phyloP scores from a whole-genome alignment of 371 early-diverging fungal species.

The Parasitella parasitica region DNA sequence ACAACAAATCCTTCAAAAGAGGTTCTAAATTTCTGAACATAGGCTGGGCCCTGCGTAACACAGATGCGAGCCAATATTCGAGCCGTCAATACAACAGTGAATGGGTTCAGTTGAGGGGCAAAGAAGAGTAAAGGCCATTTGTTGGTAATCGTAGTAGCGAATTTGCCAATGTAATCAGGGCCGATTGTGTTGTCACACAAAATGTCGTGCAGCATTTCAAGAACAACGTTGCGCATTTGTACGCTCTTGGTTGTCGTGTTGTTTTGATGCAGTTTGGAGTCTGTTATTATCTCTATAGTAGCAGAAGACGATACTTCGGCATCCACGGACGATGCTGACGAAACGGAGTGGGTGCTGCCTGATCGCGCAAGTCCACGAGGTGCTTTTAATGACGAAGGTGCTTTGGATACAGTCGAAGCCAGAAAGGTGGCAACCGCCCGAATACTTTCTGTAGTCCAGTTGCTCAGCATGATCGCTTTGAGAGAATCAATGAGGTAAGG shows the following conservation, averaged over 20 bases:
- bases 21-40: conserved; percentile 55
- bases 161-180: conserved; percentile 37
- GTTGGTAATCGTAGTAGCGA: conserved; percentile 64
- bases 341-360: conserved; percentile 16
- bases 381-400: neutral
- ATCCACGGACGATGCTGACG: neutral
- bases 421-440: conserved; percentile 67
- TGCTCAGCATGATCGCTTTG: conserved; percentile 56
- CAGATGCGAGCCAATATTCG: conserved; percentile 61
- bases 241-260: conserved; percentile 42
- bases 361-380: conserved; percentile 3
- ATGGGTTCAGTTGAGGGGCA: conserved; percentile 54
- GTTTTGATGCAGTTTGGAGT: conserved; percentile 34
- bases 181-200: conserved; percentile 48
- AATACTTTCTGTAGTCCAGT: conserved; percentile 67
- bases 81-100: conserved; percentile 58
- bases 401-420: conserved; percentile 65
- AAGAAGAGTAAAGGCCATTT: conserved; percentile 75
- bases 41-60: conserved; percentile 52
- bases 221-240: conserved; percentile 65
- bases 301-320: neutral
- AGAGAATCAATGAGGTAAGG: conserved; percentile 57
- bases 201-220: conserved; percentile 74
- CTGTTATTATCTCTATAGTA: conserved; percentile 30
- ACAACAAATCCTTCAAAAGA: conserved; percentile 65